Conservation (phyloP, 768 basidiomycete species). For the Phlebiopsis flavidoalba region DNA sequence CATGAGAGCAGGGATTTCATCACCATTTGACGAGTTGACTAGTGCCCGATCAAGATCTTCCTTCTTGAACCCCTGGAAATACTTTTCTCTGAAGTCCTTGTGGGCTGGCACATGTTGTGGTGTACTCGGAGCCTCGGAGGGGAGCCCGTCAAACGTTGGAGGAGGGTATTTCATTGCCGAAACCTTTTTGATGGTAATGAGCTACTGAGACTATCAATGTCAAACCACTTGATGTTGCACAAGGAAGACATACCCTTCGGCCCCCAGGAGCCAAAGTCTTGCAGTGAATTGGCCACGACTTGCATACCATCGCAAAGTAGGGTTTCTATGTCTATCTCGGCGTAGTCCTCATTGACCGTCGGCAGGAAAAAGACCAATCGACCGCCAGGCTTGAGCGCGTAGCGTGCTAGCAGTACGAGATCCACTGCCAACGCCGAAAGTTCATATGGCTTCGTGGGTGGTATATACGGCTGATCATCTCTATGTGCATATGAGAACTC, state of each 20-base stretch:
- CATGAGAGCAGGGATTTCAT: no score
- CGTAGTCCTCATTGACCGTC: conserved; percentile 87
- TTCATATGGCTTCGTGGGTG: conserved; percentile 90
- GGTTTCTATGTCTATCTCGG: conserved; percentile 75
- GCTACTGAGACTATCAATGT: conserved; percentile 34
- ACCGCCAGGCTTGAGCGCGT: conserved; percentile 79
- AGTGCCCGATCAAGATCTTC: conserved; percentile 19
- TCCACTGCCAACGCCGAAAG: conserved; percentile 78
- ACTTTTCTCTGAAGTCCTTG: conserved; percentile 83
- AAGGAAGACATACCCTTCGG: conserved; percentile 57
- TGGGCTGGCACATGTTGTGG: conserved; percentile 64
- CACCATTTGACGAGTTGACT: no score
- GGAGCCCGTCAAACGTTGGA: conserved; percentile 44
- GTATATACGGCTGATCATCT: conserved; percentile 71
- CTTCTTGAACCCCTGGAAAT: conserved; percentile 75
- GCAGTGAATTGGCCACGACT: conserved; percentile 81
- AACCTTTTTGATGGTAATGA: conserved; percentile 86
- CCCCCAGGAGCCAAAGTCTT: conserved; percentile 97
- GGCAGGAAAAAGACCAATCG: conserved; percentile 95
- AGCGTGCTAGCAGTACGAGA: conserved; percentile 76
- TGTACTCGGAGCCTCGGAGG: not conserved
- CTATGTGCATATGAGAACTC: conserved; percentile 28
- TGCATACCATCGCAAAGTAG: conserved; percentile 86
- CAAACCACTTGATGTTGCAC: not conserved
- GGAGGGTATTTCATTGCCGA: conserved; percentile 39